Percentiles rank a stretch among this genome's conserved stretches.
phyloP scores from a whole-genome alignment of 192 early-diverging fungal species.

The Coemansia biformis region DNA sequence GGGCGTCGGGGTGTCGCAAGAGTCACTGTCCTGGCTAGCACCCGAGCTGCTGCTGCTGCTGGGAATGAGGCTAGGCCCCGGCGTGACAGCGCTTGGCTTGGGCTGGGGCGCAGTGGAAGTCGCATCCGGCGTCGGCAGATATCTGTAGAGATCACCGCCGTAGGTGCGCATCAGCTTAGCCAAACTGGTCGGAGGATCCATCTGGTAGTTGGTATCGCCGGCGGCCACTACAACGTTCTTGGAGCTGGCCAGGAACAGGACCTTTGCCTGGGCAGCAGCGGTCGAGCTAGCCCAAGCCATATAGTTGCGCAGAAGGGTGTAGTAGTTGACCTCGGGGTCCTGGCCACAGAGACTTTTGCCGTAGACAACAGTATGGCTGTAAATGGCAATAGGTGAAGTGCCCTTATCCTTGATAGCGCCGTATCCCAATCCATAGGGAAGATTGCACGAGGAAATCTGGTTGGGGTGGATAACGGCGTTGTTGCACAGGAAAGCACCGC shows the following conservation, averaged over 20 bases:
- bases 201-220: slow-evolving; percentile 5
- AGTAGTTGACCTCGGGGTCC: slow-evolving; percentile 25
- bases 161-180: slow-evolving; percentile 15
- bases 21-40: too few species aligned
- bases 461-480: not conserved
- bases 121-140: slow-evolving; percentile 2
- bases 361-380: slow-evolving; percentile 41
- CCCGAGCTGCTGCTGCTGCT: too few species aligned
- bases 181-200: slow-evolving; percentile 6
- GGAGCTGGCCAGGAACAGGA: not conserved
- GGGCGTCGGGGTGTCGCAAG: too few species aligned
- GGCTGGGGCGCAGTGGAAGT: not conserved
- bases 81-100: too few species aligned
- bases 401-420: slow-evolving; percentile 8
- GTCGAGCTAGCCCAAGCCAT: slow-evolving; percentile 18
- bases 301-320: slow-evolving; percentile 23
- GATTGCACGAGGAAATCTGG: slow-evolving; percentile 14
- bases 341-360: slow-evolving; percentile 24
- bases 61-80: too few species aligned
- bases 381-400: slow-evolving; percentile 22
- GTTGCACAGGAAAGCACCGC: slow-evolving; percentile 24
- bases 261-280: not conserved
- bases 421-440: slow-evolving; percentile 31
- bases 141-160: slow-evolving; percentile 25
- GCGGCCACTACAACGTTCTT: not conserved